Base-by-base conservation (phyloP, 1,284 basidiomycete genomes). In the Coniophora puteana region DNA sequence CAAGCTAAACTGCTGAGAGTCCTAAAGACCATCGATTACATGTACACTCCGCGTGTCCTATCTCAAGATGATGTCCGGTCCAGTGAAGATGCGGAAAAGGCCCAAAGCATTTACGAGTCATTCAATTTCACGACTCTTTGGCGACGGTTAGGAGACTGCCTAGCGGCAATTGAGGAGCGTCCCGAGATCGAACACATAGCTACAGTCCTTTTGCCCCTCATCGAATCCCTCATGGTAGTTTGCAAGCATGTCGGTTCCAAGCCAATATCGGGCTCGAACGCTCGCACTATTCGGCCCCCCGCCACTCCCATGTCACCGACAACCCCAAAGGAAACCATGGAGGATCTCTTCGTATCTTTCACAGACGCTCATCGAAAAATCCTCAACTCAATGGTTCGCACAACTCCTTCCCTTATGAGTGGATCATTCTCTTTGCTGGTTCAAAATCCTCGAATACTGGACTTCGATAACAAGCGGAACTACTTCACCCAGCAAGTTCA, bases 401-500 rank as follows among this genome's bases (percentile, higher is more conserved):
- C 94, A 63, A 97, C 98, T 58, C 96, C 96, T 2, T 92, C 93
- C 1, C 68, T 99, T 27, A 95, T 99, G 90, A 93, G 91, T 51
- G 96, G 96, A 10, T 96, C 93, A 1, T 99, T 99, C 74, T 93
- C 94, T 12, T 74, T 99, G 3, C 76, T 99, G 43, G 89, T 99
- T 25, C 85, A 94, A 64, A 99, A 99, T 57, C 88, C 96, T 36
- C 86, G 92, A 32, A 93, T 99, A 18, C 80, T 99, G 45, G 96
- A 99, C 72, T 99, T 99, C 63, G 96, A 99, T 73, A 99, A 99
- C 82, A 99, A 99, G 71, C 83, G 96, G 40, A 96, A 94, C 58
- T 99, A 95, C 72, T 99, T 99, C 72, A 89, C 83, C 49, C 95
- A 98, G 65, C 93, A 98, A 62, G 76, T 99, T 13, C 93, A 96